Evolutionary conservation across 106 monocot genomes (phyloP).

Genomic region (Dioscorea alata): DNA sequence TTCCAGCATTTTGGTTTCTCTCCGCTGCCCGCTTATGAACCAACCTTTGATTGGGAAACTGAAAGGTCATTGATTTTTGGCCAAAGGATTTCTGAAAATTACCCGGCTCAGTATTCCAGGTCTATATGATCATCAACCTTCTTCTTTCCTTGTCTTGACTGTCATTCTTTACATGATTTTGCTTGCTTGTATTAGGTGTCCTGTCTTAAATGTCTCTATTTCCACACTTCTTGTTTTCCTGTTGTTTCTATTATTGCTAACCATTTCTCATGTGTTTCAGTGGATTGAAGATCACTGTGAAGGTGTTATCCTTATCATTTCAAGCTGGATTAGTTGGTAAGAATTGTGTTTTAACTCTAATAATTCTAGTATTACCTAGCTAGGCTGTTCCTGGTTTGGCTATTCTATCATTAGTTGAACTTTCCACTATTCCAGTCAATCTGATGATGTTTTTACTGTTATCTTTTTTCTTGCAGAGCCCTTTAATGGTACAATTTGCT

Average conservation of each 20-base stretch:
- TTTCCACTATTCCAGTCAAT: conserved; percentile 1
- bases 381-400: neutral
- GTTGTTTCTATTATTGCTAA: neutral
- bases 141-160: neutral
- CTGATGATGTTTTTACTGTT: neutral
- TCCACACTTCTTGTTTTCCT: neutral
- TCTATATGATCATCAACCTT: conserved; percentile 10
- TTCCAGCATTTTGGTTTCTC: conserved; percentile 87
- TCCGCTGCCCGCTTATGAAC: conserved; percentile 94
- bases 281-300: conserved; percentile 85
- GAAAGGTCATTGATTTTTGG: conserved; percentile 92
- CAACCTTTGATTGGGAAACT: conserved; percentile 98
- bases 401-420: neutral
- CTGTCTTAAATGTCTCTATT: neutral
- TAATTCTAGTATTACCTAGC: too few species aligned
- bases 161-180: neutral
- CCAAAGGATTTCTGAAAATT: conserved; percentile 66
- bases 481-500: conserved; percentile 94
- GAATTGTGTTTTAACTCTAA: neutral
- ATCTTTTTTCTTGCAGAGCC: conserved; percentile 58
- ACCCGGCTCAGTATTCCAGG: conserved; percentile 59
- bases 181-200: neutral
- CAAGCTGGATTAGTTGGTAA: conserved; percentile 89
- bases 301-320: conserved; percentile 87
- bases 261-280: conserved; percentile 28